These are phyloP conservation scores for Inga laurina DNA, from an alignment of 306 rosid genomes.

Conservation along the genomic window DNA sequence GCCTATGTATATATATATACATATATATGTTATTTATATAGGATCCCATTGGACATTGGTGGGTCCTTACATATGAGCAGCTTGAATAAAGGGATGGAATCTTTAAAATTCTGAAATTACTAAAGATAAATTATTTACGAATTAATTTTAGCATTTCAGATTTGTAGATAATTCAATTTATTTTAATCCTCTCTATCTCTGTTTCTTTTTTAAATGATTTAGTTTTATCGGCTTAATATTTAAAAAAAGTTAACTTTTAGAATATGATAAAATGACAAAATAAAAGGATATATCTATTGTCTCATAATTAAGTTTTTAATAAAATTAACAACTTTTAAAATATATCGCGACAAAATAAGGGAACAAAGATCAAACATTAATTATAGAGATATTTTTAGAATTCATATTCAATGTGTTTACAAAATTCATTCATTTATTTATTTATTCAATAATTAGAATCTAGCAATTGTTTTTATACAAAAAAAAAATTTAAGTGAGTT, in stretches of 20 bases:
- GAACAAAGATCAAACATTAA: not conserved
- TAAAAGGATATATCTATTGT: not conserved
- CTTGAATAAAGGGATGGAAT: not conserved
- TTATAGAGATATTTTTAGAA: not conserved
- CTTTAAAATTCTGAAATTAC: not conserved
- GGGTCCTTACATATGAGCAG: not conserved
- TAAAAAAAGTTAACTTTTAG: not conserved
- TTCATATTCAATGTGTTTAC: not conserved
- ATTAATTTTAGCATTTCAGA: not conserved
- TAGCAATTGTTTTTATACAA: not conserved
- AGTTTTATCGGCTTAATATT: not conserved
- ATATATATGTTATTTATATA: not conserved
- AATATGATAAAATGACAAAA: not conserved
- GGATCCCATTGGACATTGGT: slow-evolving; percentile 12
- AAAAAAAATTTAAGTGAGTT: too few species aligned
- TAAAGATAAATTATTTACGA: not conserved
- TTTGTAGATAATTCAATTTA: not conserved
- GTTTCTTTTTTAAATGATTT: not conserved
- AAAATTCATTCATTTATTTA: not conserved
- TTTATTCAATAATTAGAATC: not conserved
- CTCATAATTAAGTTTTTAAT: not conserved
- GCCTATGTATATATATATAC: not conserved
- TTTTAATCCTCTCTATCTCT: not conserved
- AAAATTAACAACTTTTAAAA: not conserved
- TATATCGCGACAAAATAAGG: not conserved